Percentiles rank a stretch among this genome's conserved stretches.
Evolutionary conservation across 176 grass and related monocot genomes (phyloP).

Genomic region (Aegilops sharonensis): DNA sequence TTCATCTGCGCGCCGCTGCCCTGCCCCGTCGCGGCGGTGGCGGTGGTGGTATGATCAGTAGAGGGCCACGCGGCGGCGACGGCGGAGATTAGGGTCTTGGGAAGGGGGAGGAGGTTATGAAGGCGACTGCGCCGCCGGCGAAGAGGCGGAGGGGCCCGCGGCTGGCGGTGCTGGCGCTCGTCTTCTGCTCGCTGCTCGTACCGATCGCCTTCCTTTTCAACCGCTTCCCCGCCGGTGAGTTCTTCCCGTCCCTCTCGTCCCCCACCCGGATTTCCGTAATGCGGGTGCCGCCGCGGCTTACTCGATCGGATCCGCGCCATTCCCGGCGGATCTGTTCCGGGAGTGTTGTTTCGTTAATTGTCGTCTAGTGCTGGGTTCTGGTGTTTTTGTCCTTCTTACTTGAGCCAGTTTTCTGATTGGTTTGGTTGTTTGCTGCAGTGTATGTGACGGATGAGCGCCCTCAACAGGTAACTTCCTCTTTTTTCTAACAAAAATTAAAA

Average conservation of each 20-base stretch:
- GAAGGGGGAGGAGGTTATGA: conserved; percentile 54
- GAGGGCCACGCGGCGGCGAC: background rate
- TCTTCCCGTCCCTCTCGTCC: background rate
- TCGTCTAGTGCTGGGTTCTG: conserved; percentile 24
- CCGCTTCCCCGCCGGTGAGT: conserved; percentile 78
- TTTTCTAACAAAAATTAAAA: background rate
- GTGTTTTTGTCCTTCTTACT: background rate
- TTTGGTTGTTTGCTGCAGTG: conserved; percentile 51
- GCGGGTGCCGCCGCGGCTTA: conserved; percentile 19
- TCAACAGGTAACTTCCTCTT: conserved; percentile 53
- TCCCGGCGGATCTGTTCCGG: conserved; percentile 41
- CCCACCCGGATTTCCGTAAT: conserved; percentile 33
- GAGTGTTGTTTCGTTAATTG: background rate
- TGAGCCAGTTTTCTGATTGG: conserved; percentile 31
- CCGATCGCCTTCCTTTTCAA: conserved; percentile 93
- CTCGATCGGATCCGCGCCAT: conserved; percentile 41
- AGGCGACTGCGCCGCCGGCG: conserved; percentile 73
- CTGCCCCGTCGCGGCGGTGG: conserved; percentile 30
- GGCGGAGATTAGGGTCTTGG: conserved; percentile 2
- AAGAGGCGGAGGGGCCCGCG: conserved; percentile 81
- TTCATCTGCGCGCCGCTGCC: conserved; percentile 21
- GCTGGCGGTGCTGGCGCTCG: conserved; percentile 86
- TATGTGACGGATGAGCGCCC: conserved; percentile 87
- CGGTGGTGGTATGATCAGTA: conserved; percentile 47
- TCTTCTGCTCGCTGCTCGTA: conserved; percentile 95